Percentiles rank a stretch among this genome's conserved stretches.
Conservation (phyloP, 495 filamentous ascomycete genomes). For the Neurospora sp. region DNA sequence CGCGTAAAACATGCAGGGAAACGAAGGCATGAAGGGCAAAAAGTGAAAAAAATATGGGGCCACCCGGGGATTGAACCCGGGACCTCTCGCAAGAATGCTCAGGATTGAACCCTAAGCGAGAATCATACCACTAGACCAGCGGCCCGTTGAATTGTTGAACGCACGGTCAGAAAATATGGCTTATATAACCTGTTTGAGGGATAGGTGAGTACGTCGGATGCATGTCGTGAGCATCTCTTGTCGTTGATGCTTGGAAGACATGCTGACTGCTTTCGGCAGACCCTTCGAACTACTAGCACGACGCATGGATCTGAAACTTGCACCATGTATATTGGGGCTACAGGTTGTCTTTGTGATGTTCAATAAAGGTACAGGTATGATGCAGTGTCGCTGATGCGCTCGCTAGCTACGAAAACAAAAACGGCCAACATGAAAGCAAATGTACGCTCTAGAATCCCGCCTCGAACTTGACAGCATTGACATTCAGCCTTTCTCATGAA, state of each 20-base stretch:
- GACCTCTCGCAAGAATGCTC: neutral
- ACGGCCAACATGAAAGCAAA: neutral
- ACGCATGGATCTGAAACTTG: neutral
- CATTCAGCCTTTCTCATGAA: neutral
- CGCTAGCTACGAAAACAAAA: neutral
- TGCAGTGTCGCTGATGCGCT: neutral
- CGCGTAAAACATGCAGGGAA: no score
- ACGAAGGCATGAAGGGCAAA: neutral
- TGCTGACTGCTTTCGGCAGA: neutral
- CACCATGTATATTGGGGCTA: neutral
- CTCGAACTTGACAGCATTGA: neutral
- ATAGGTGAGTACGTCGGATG: neutral
- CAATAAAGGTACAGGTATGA: neutral
- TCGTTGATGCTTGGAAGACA: neutral
- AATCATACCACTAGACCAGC: neutral
- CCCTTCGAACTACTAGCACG: neutral
- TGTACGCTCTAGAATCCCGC: neutral
- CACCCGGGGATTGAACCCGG: neutral
- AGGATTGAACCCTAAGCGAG: neutral
- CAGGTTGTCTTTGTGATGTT: neutral
- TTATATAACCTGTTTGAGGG: neutral
- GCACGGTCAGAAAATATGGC: fast-evolving
- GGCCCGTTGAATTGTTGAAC: neutral
- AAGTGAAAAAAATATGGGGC: neutral
- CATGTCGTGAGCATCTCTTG: neutral